phyloP scores from a whole-genome alignment of 345 rosid genomes.

The Corchorus olitorius region DNA sequence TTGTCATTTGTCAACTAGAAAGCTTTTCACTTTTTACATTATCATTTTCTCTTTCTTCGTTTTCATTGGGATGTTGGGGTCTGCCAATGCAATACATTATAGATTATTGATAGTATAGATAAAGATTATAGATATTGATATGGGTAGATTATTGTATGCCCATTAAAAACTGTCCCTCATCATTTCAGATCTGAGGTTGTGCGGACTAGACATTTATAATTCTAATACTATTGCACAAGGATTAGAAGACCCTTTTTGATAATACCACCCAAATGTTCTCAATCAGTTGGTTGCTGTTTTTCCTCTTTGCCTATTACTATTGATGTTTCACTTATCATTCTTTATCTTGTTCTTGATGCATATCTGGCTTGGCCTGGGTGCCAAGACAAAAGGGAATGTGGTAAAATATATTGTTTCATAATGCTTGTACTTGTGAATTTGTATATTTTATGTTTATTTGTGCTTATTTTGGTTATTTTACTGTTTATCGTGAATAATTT shows the following conservation, averaged over 20 bases:
- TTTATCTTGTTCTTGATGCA: not conserved
- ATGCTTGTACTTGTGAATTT: not conserved
- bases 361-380: not conserved
- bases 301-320: not conserved
- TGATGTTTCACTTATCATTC: constrained; percentile 2
- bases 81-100: too few species aligned
- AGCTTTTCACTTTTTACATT: not conserved
- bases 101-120: too few species aligned
- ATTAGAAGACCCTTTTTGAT: not conserved
- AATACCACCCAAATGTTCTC: not conserved
- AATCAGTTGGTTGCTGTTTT: not conserved
- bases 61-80: not conserved
- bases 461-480: constrained; percentile 6
- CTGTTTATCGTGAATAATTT: constrained; percentile 2
- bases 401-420: not conserved
- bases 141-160: not conserved
- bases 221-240: not conserved
- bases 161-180: constrained; percentile 1
- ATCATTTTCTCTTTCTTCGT: not conserved
- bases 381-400: not conserved
- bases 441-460: constrained; percentile 4
- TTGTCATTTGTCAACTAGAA: not conserved
- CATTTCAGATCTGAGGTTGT: not conserved
- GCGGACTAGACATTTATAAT: not conserved
- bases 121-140: too few species aligned